phyloP scores from a whole-genome alignment of 129 eudicot species.

The Pulicaria dysenterica region DNA sequence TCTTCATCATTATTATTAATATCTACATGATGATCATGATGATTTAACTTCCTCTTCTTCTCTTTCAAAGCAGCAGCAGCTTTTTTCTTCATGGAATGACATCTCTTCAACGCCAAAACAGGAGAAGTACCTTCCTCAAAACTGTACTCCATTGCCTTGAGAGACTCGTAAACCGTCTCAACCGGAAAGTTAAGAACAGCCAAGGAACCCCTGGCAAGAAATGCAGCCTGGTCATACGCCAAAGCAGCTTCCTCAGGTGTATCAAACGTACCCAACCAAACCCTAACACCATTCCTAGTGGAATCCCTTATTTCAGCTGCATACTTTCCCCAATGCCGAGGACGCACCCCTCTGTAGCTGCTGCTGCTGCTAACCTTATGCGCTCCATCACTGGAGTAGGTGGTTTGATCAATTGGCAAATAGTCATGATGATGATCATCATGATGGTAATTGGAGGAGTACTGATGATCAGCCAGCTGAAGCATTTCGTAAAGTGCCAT shows the following conservation, averaged over 20 bases:
- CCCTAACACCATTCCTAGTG: constrained; percentile 54
- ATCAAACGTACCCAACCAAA: constrained; percentile 67
- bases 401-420: too few species aligned
- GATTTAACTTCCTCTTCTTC: constrained; percentile 5
- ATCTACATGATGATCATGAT: too few species aligned
- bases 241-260: constrained; percentile 58
- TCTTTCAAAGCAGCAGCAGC: constrained; percentile 1
- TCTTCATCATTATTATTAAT: too few species aligned
- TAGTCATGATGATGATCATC: neutral
- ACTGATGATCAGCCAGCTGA: constrained; percentile 11
- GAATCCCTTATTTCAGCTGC: constrained; percentile 64
- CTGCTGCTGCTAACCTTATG: constrained; percentile 25
- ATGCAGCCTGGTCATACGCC: constrained; percentile 64
- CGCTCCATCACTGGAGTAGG: neutral
- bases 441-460: constrained; percentile 24
- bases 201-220: constrained; percentile 46
- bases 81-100: constrained; percentile 46
- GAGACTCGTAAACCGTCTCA: constrained; percentile 48
- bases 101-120: constrained; percentile 51
- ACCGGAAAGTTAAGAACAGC: constrained; percentile 56
- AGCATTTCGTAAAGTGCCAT: constrained; percentile 25
- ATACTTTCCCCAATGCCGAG: constrained; percentile 54
- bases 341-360: constrained; percentile 48
- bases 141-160: constrained; percentile 37
- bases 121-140: constrained; percentile 51